Conservation (phyloP, 331 rosid genomes). For the Rhamnella rubrinervis region DNA sequence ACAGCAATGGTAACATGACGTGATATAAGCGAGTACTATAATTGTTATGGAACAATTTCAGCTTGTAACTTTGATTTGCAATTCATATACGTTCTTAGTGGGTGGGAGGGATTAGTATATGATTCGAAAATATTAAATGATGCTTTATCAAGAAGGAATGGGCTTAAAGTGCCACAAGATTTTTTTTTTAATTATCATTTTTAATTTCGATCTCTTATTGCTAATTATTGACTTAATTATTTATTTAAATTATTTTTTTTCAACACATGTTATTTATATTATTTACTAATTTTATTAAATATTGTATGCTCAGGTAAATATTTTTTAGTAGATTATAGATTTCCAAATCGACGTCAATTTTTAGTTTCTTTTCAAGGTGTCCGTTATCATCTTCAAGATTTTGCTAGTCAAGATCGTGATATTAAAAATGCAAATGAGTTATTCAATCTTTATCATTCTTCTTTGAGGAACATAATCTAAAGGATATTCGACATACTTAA, state of each 20-base stretch:
- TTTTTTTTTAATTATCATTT: background rate
- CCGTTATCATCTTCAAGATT: too few relatives aligned
- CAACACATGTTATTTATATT: too few relatives aligned
- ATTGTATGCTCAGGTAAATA: too few relatives aligned
- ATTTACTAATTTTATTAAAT: too few relatives aligned
- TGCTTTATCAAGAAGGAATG: background rate
- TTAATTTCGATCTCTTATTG: background rate
- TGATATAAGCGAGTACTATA: background rate
- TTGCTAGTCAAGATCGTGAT: too few relatives aligned
- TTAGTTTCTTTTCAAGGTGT: too few relatives aligned
- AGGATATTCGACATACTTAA: too few relatives aligned
- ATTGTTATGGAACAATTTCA: background rate
- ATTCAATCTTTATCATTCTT: too few relatives aligned
- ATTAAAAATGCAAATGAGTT: too few relatives aligned
- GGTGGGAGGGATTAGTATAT: background rate
- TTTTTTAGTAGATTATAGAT: too few relatives aligned
- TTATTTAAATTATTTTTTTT: background rate
- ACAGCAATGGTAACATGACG: background rate
- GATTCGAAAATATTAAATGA: background rate
- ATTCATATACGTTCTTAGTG: background rate
- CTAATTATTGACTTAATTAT: background rate
- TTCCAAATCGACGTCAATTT: too few relatives aligned
- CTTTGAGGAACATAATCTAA: too few relatives aligned
- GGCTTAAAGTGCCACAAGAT: background rate
- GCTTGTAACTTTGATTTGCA: background rate